These are phyloP conservation scores for Colletotrichum lindemuthianum DNA, from an alignment of 2,329 filamentous ascomycete genomes.

Conservation along the genomic window DNA sequence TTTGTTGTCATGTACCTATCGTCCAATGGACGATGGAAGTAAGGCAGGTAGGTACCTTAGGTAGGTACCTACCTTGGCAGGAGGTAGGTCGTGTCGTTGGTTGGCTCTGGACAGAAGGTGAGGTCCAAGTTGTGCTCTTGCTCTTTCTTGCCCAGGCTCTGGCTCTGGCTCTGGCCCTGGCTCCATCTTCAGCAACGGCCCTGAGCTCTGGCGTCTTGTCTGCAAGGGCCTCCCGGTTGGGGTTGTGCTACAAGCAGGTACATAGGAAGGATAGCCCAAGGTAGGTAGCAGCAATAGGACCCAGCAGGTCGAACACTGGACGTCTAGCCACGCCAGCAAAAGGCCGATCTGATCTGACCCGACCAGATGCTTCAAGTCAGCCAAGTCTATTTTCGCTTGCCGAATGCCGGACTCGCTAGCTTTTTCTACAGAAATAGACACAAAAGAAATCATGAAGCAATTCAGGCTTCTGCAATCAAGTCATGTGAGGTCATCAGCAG, in stretches of 20 bases:
- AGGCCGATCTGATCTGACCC: conserved; percentile 10
- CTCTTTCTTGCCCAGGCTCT: no score
- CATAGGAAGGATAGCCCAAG: not conserved
- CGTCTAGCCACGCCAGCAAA: not conserved
- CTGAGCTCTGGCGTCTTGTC: conserved; percentile 11
- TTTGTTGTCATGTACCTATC: no score
- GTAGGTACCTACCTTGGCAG: not conserved
- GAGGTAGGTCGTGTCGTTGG: conserved; percentile 2
- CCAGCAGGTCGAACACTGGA: not conserved
- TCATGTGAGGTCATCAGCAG: conserved; percentile 14
- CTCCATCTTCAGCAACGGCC: no score
- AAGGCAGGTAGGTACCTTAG: not conserved
- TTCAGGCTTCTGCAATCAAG: not conserved
- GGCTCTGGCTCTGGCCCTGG: no score
- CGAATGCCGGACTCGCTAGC: conserved; percentile 19
- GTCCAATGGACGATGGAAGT: no score
- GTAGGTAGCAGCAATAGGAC: not conserved
- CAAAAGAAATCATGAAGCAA: conserved; percentile 12
- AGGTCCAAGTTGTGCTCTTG: conserved; percentile 14
- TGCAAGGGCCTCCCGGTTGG: conserved; percentile 31
- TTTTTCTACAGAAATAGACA: conserved; percentile 11
- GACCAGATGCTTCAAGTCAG: conserved; percentile 20
- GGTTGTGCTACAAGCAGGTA: conserved; percentile 8
- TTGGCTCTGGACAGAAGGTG: conserved; percentile 28
- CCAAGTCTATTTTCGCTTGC: conserved; percentile 30